Conservation (phyloP, 495 filamentous ascomycete species). For the Hypoxylon lienhwacheense region DNA sequence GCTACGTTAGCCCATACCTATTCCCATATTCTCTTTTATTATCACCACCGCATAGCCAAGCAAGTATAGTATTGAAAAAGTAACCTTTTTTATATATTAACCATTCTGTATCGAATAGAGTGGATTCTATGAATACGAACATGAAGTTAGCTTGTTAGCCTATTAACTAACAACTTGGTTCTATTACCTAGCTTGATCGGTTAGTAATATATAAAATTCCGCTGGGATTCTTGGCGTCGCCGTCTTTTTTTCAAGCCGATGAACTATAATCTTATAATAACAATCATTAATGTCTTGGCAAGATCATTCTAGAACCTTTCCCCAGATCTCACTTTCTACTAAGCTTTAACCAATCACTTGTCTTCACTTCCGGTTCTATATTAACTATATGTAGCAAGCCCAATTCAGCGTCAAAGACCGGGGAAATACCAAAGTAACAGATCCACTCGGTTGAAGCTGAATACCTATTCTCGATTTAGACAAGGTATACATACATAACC, state of each 20-base stretch:
- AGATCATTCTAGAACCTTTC: slow-evolving; percentile 24
- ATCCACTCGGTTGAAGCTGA: slow-evolving; percentile 6
- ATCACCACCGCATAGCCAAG: too few relatives aligned
- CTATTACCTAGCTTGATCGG: too few relatives aligned
- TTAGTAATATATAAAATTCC: background rate
- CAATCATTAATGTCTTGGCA: slow-evolving; percentile 23
- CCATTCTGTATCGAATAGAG: too few relatives aligned
- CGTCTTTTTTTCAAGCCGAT: too few relatives aligned
- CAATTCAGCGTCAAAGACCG: background rate
- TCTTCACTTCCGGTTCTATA: slow-evolving; percentile 14
- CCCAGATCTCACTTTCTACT: slow-evolving; percentile 20
- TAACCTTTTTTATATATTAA: too few relatives aligned
- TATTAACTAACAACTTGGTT: too few relatives aligned
- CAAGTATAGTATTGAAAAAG: too few relatives aligned
- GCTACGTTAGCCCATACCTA: too few relatives aligned
- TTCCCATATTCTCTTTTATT: too few relatives aligned
- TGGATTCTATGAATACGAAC: too few relatives aligned
- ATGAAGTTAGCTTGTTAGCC: too few relatives aligned
- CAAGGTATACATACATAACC: too few relatives aligned
- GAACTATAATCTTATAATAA: background rate
- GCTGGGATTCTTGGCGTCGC: slow-evolving; percentile 6
- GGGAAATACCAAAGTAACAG: slow-evolving; percentile 2
- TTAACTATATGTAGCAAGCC: slow-evolving; percentile 18
- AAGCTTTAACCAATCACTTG: slow-evolving; percentile 11
- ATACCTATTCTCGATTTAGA: slow-evolving; percentile 10